Evolutionary conservation across 148 eudicot genomes (phyloP).

Genomic region (Amaranthus hypochondriacus): DNA sequence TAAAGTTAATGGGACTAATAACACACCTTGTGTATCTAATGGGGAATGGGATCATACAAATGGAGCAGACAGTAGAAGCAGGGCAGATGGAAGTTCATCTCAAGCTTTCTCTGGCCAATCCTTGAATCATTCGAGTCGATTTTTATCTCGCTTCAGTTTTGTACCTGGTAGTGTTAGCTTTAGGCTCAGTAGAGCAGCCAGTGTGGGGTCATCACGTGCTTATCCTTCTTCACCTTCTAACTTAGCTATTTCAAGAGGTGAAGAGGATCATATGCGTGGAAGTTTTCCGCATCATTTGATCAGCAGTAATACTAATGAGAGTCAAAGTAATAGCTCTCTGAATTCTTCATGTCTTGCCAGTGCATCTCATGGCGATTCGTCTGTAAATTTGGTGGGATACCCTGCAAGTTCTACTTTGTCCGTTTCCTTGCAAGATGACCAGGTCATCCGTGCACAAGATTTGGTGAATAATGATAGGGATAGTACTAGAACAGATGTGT

Average conservation of each 20-base stretch:
- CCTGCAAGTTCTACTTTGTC: constrained; percentile 30
- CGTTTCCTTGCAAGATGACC: constrained; percentile 31
- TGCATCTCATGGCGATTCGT: constrained; percentile 35
- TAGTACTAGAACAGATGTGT: constrained; percentile 24
- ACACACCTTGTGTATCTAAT: constrained; percentile 34
- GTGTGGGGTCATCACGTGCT: constrained; percentile 54
- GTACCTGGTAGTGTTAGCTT: constrained; percentile 77
- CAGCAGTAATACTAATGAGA: constrained; percentile 35
- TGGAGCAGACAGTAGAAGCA: constrained; percentile 27
- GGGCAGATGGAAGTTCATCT: constrained; percentile 49
- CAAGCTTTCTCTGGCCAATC: constrained; percentile 48
- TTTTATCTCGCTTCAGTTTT: constrained; percentile 74
- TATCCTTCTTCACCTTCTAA: constrained; percentile 48
- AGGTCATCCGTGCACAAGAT: constrained; percentile 26
- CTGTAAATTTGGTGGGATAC: constrained; percentile 28
- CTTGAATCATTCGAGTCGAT: constrained; percentile 51
- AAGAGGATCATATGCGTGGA: constrained; percentile 40
- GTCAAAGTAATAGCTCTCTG: constrained; percentile 33
- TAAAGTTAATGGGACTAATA: constrained; percentile 47
- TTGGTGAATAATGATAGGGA: constrained; percentile 30
- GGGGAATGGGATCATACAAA: constrained; percentile 58
- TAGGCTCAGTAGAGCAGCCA: constrained; percentile 62
- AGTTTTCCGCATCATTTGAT: constrained; percentile 25
- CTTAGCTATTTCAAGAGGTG: constrained; percentile 36
- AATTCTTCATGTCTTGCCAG: constrained; percentile 38